Evolutionary conservation across 805 yeast genomes (phyloP).

Genomic region (Ogataea salicorniae): DNA sequence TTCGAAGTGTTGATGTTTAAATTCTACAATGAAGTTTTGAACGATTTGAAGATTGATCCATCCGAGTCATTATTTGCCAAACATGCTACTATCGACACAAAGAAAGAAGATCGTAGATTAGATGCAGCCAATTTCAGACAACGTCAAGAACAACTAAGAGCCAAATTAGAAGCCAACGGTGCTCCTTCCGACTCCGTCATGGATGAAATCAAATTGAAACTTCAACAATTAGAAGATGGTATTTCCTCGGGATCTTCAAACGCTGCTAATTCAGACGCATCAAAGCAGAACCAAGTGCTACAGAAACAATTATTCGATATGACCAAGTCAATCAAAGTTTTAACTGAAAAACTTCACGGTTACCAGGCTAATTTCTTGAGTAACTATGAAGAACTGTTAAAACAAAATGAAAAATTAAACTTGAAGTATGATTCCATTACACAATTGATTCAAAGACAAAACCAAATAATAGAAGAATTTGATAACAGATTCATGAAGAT

Average conservation of each 20-base stretch:
- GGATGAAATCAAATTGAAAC: constrained; percentile 4
- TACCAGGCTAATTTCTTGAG: constrained; percentile 3
- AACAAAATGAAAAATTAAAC: constrained; percentile 10
- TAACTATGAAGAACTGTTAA: constrained; percentile 4
- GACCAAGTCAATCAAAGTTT: constrained; percentile 12
- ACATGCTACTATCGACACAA: constrained; percentile 12
- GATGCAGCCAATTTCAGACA: constrained; percentile 10
- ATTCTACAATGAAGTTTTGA: constrained; percentile 43
- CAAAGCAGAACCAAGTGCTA: constrained; percentile 6
- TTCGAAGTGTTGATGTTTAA: constrained; percentile 61
- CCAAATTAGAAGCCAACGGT: constrained; percentile 1
- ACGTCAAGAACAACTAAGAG: constrained; percentile 18
- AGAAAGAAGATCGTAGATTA: constrained; percentile 30
- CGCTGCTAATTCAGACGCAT: not conserved
- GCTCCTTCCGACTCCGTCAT: not conserved
- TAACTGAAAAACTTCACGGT: constrained; percentile 7
- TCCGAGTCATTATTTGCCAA: constrained; percentile 24
- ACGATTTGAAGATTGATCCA: constrained; percentile 18
- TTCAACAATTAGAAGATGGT: constrained; percentile 5
- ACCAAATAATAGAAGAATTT: constrained; percentile 11
- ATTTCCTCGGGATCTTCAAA: not conserved
- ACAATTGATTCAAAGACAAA: constrained; percentile 10
- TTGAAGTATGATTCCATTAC: constrained; percentile 10
- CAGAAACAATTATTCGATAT: constrained; percentile 22
- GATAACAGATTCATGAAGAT: constrained; percentile 13